Evolutionary conservation across 2,329 filamentous ascomycete genomes (phyloP).

Genomic region (Colletotrichum liriopes): DNA sequence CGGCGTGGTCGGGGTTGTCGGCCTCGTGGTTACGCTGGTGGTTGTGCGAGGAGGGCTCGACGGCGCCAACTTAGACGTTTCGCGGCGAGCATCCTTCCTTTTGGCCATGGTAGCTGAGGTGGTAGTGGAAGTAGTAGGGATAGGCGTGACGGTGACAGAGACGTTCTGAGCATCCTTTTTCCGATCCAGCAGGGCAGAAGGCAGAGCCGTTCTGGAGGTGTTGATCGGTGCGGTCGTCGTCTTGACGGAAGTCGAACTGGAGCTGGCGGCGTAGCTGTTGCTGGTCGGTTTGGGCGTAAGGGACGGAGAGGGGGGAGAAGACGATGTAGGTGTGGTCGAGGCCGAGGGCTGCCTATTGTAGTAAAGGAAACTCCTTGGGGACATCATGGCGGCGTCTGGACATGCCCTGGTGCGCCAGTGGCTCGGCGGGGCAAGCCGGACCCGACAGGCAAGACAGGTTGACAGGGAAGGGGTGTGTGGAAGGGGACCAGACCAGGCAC

Average conservation of each 20-base stretch:
- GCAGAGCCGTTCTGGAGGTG: conserved; percentile 38
- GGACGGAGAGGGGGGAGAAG: conserved; percentile 22
- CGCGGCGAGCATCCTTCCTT: conserved; percentile 44
- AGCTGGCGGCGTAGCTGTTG: conserved; percentile 23
- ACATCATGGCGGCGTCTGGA: conserved; percentile 44
- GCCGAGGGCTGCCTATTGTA: conserved; percentile 44
- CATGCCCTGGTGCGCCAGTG: conserved; percentile 42
- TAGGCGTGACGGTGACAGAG: conserved; percentile 42
- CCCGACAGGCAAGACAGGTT: conserved; percentile 42
- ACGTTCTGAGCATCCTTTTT: conserved; percentile 45
- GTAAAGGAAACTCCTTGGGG: conserved; percentile 46
- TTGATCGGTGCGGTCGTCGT: conserved; percentile 18
- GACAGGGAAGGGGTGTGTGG: conserved; percentile 40
- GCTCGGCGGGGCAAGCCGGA: conserved; percentile 44
- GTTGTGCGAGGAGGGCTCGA: conserved; percentile 44
- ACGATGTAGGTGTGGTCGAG: conserved; percentile 26
- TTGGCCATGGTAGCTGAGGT: conserved; percentile 43
- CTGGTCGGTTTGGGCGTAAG: conserved; percentile 29
- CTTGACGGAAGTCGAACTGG: conserved; percentile 10
- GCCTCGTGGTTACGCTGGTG: conserved; percentile 42
- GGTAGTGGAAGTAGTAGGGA: conserved; percentile 39
- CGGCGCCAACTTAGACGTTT: conserved; percentile 43
- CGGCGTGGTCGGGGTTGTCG: conserved; percentile 60
- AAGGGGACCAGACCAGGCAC: conserved; percentile 41
- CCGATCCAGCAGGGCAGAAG: conserved; percentile 42